Percentiles rank a stretch among this genome's conserved stretches.
phyloP scores from a whole-genome alignment of 2,329 filamentous ascomycete species.

The Clarireedia paspali region DNA sequence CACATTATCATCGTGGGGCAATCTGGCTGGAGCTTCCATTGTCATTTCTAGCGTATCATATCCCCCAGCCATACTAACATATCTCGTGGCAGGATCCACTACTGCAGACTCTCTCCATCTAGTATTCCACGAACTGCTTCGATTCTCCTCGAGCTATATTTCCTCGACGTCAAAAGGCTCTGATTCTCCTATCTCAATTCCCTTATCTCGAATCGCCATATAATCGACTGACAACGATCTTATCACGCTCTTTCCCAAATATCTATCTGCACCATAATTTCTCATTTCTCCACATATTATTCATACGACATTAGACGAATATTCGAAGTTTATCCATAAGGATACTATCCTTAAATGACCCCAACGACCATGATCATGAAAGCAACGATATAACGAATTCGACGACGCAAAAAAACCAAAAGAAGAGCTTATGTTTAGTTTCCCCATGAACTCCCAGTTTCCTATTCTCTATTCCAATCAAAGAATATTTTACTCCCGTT shows the following conservation, averaged over 20 bases:
- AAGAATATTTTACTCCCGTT: background rate
- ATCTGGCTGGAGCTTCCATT: too few species aligned
- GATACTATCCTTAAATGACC: too few species aligned
- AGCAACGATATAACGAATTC: background rate
- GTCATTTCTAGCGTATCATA: background rate
- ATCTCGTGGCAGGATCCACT: conserved; percentile 23
- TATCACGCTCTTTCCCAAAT: background rate
- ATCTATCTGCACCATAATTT: background rate
- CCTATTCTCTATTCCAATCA: background rate
- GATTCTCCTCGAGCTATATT: conserved; percentile 26
- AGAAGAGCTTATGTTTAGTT: background rate
- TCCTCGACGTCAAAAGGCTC: conserved; percentile 19
- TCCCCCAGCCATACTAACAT: background rate
- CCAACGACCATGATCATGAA: background rate
- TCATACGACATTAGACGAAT: background rate
- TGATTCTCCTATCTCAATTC: background rate
- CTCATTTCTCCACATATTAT: background rate
- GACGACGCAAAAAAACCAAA: background rate
- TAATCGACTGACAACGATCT: background rate
- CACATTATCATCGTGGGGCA: too few species aligned
- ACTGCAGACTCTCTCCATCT: conserved; percentile 22
- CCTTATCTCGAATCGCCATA: background rate
- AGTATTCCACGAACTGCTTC: conserved; percentile 17
- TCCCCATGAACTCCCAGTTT: background rate
- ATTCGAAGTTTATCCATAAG: too few species aligned